These are phyloP conservation scores for Hypoxylon rubiginosum DNA, from an alignment of 2,329 filamentous ascomycete genomes.

Conservation along the genomic window DNA sequence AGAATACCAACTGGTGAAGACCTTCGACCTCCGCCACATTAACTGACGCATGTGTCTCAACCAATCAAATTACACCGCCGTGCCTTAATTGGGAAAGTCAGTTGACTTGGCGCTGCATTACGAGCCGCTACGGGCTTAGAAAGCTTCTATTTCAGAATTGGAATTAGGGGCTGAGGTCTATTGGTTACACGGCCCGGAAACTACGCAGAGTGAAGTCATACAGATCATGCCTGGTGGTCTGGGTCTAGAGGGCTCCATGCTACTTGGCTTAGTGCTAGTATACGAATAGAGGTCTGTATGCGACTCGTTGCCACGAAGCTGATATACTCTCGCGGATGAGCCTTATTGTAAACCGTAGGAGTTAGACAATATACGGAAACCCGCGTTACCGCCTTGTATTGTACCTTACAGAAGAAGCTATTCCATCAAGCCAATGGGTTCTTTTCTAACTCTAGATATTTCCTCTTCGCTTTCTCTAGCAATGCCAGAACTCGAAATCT, in stretches of 20 bases:
- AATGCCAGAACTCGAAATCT: neutral
- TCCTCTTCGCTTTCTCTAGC: neutral
- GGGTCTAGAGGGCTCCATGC: slow-evolving; percentile 17
- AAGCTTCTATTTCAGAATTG: neutral
- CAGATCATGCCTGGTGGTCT: slow-evolving; percentile 25
- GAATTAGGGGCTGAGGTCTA: too few species aligned
- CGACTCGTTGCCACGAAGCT: slow-evolving; percentile 20
- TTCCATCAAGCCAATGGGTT: neutral
- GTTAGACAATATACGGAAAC: neutral
- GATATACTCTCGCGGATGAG: slow-evolving; percentile 15
- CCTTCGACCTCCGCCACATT: neutral
- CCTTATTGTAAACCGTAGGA: neutral
- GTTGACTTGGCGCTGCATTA: slow-evolving; percentile 5
- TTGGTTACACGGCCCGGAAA: slow-evolving; percentile 1
- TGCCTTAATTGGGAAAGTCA: slow-evolving; percentile 26
- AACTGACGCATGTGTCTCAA: neutral
- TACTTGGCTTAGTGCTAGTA: slow-evolving; percentile 14
- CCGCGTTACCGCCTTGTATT: neutral
- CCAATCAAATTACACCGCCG: slow-evolving; percentile 14
- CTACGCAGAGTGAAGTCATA: neutral
- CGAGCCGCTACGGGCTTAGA: neutral
- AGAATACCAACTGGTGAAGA: too few species aligned
- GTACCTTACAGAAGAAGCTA: neutral
- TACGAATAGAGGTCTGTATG: slow-evolving; percentile 23
- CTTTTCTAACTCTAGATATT: neutral